These are phyloP conservation scores for Babesia microti DNA, from an alignment of 169 alveolate genomes.

Conservation along the genomic window DNA sequence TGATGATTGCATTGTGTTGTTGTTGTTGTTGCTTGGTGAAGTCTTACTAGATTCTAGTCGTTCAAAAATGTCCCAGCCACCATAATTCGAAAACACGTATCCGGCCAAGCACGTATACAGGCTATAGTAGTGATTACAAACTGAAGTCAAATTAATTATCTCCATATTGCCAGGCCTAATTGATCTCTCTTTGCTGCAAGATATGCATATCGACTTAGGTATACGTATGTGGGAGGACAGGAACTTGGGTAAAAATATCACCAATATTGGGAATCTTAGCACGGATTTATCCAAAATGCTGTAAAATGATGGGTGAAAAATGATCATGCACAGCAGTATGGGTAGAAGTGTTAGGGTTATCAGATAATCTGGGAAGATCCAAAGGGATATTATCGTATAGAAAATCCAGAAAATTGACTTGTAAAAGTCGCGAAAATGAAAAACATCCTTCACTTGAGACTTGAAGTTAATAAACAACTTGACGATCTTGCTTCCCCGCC, in stretches of 20 bases:
- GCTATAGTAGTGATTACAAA: background rate
- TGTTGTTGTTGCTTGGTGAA: no score
- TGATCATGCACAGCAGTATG: constrained; percentile 11
- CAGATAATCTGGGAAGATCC: constrained; percentile 32
- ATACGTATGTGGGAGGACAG: constrained; percentile 11
- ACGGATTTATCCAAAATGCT: constrained; percentile 5
- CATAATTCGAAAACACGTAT: no score
- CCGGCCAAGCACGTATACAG: constrained; percentile 3
- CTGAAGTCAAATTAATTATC: constrained; percentile 1
- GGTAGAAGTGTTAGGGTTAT: constrained; percentile 14
- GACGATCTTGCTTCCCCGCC: no score
- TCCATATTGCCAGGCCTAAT: constrained; percentile 3
- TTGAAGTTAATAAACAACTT: constrained; percentile 1
- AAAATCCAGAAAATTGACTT: constrained; percentile 24
- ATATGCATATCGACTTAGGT: constrained; percentile 37
- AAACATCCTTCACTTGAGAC: constrained; percentile 13
- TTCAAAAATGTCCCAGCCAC: no score
- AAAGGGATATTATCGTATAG: constrained; percentile 14
- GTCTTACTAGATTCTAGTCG: no score
- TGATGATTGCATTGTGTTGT: no score
- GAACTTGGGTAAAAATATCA: constrained; percentile 26
- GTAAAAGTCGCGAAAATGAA: constrained; percentile 13
- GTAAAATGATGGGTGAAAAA: constrained; percentile 11
- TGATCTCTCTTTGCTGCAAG: constrained; percentile 25
- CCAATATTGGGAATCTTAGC: constrained; percentile 35